Evolutionary conservation across 352 stramenopile genomes (phyloP), one percentile per base, ranked within the genome.

Genomic region (Pythium volutum): DNA sequence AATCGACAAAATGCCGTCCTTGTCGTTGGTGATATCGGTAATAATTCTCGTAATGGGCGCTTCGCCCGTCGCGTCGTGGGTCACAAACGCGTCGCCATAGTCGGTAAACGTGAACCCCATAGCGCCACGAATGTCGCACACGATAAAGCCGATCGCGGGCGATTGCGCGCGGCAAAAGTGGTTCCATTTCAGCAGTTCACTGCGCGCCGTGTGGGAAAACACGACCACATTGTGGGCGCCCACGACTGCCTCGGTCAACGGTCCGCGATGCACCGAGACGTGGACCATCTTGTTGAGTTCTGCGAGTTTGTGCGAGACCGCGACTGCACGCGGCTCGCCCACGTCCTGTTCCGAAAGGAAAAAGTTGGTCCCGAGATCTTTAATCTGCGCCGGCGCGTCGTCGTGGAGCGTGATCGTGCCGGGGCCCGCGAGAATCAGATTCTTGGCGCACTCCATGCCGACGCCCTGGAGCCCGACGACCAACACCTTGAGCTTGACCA

Each of bases 361-460:
- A 59, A 98, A 98, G 64, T 98, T 98, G n/a, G 67, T 67, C 26
- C 93, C 93, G n/a, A 97, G 67, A 68, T 98, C 92, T 59, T 89
- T 88, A 18, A 89, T 76, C 62, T 91, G 75, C 20, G 83, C 71
- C 23, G 80, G 66, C 18, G 75, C 72, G 54, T 97, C 76, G 59
- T 94, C 84, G 59, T 90, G 83, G 52, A 97, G 74, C 52, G 89
- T 97, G 59, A 98, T 89, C 55, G 67, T 72, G 14, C 87, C 83
- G 14, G 90, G 87, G 15, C 93, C 93, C 12, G 91, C 90, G 26
- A 98, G 77, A 47, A 96, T 93, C 45, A 98, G 72, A 67, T 98
- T 98, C 84, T 98, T 98, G 53, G 88, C 86, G 43, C 75, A 91
- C 66, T 98, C 93, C 23, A 93, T 85, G 55, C 93, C 93, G 20